Conservation (phyloP, 257 asterid genomes). For the Primulina eburnea region DNA sequence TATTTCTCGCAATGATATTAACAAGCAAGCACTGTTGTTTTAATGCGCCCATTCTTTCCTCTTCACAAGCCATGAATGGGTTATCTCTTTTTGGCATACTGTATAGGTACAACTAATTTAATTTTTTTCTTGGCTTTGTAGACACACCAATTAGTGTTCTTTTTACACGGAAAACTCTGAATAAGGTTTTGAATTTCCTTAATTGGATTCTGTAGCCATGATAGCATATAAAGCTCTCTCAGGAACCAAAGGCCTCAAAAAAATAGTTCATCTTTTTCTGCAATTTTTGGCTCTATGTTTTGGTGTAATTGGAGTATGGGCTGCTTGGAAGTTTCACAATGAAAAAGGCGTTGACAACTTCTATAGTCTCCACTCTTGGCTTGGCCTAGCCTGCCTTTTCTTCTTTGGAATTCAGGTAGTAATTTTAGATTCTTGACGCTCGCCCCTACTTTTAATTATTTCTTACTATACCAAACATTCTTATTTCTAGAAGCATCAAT, state of each 20-base stretch:
- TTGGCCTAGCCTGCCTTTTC: conserved; percentile 48
- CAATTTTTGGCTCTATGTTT: conserved; percentile 42
- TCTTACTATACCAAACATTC: neutral
- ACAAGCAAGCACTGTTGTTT: neutral
- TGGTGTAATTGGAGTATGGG: conserved; percentile 43
- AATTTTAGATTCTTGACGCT: conserved; percentile 1
- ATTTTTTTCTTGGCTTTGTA: neutral
- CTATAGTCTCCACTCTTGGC: conserved; percentile 58
- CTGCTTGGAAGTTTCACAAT: conserved; percentile 50
- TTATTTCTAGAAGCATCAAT: neutral
- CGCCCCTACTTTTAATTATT: neutral
- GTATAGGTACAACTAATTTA: neutral
- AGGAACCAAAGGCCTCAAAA: conserved; percentile 43
- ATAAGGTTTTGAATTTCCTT: neutral
- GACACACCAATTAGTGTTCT: neutral
- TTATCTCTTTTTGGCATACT: neutral
- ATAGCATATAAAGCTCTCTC: conserved; percentile 50
- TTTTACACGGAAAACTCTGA: too few species aligned
- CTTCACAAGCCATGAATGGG: neutral
- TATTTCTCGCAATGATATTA: neutral
- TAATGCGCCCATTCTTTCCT: neutral
- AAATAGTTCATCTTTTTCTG: conserved; percentile 39
- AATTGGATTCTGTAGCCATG: conserved; percentile 39
- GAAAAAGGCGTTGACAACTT: conserved; percentile 48
- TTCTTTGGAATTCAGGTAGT: conserved; percentile 62